Evolutionary conservation across 768 basidiomycete genomes (phyloP).

Genomic region (Pleurotus giganteus): DNA sequence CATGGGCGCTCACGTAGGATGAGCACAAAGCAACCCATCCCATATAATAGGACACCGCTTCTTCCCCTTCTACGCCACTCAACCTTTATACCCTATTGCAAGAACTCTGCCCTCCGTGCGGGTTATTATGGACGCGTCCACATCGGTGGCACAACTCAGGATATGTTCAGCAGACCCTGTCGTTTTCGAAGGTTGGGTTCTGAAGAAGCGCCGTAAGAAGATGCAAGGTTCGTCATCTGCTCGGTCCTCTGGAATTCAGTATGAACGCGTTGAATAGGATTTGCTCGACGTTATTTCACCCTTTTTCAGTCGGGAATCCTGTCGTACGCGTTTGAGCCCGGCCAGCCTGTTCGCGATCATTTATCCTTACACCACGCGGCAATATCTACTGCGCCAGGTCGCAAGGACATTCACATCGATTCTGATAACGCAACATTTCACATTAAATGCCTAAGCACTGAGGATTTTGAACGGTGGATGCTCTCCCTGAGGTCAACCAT

Average conservation of each 20-base stretch:
- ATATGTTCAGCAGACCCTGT: slow-evolving; percentile 23
- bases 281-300: slow-evolving; percentile 81
- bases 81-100: too few relatives aligned
- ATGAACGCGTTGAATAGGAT: slow-evolving; percentile 45
- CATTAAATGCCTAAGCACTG: slow-evolving; percentile 68
- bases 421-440: slow-evolving; percentile 77
- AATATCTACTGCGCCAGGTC: slow-evolving; percentile 70
- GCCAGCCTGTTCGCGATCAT: slow-evolving; percentile 69
- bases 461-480: slow-evolving; percentile 79
- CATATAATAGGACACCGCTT: background rate
- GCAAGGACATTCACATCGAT: slow-evolving; percentile 81
- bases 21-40: background rate
- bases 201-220: slow-evolving; percentile 86
- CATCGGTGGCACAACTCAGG: slow-evolving; percentile 1
- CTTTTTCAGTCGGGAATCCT: slow-evolving; percentile 68
- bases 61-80: background rate
- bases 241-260: background rate
- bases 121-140: background rate
- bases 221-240: slow-evolving; percentile 66
- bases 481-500: slow-evolving; percentile 58
- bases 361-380: slow-evolving; percentile 66
- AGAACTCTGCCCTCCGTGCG: background rate
- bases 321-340: slow-evolving; percentile 72
- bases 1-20: too few relatives aligned
- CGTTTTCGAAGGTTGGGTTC: slow-evolving; percentile 71